Evolutionary conservation across 176 grass and related monocot species (phyloP).

Genomic region (Oryza coarctata): DNA sequence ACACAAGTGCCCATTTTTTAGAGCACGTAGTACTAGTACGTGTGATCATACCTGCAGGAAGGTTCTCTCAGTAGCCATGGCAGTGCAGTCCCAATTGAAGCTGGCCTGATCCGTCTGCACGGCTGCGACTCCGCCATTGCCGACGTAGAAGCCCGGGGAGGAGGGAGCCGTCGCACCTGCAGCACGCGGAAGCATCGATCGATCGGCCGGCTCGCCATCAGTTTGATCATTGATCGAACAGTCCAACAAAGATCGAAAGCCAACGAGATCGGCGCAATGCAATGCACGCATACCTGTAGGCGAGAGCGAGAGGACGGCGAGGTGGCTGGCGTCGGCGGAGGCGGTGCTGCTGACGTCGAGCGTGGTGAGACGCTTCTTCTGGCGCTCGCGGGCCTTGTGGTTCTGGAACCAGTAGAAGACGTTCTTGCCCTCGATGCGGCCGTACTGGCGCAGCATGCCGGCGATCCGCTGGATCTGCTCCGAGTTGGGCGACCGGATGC

Average conservation of each 20-base stretch:
- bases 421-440: constrained; percentile 97
- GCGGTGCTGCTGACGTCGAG: constrained; percentile 21
- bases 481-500: constrained; percentile 78
- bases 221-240: neutral
- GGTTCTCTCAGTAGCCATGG: constrained; percentile 41
- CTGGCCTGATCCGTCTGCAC: constrained; percentile 3
- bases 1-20: neutral
- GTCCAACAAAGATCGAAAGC: neutral
- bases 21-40: neutral
- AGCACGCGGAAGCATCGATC: neutral
- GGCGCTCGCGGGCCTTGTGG: constrained; percentile 95
- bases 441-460: constrained; percentile 68
- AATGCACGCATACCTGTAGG: neutral
- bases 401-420: constrained; percentile 99
- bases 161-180: constrained; percentile 17
- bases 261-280: neutral
- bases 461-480: constrained; percentile 98
- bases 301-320: constrained; percentile 33
- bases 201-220: neutral
- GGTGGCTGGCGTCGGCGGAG: neutral
- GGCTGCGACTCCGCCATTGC: constrained; percentile 6
- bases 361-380: constrained; percentile 78
- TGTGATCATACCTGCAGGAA: constrained; percentile 45
- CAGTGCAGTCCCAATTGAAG: constrained; percentile 10
- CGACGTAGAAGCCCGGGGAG: constrained; percentile 12